These are phyloP conservation scores for Ilyonectria mors-panacis DNA, from an alignment of 2,329 filamentous ascomycete species.

Conservation along the genomic window DNA sequence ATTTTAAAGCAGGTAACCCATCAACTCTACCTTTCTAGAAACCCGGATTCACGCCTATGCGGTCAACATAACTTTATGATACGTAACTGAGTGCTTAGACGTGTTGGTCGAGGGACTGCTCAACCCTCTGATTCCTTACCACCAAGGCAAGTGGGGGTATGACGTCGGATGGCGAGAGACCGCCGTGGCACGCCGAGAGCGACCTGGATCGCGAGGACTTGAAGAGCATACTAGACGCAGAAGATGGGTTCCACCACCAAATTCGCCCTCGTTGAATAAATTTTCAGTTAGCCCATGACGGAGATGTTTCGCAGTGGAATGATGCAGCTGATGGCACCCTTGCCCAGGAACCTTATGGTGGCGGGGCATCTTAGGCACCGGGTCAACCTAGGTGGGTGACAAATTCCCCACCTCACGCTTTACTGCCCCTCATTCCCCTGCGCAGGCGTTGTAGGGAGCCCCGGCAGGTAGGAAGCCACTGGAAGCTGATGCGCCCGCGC, in stretches of 20 bases:
- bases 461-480: slow-evolving; percentile 27
- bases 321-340: neutral
- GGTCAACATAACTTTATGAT: too few relatives aligned
- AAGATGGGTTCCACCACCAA: neutral
- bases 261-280: neutral
- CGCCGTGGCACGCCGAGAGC: too few relatives aligned
- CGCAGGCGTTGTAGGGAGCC: slow-evolving; percentile 13
- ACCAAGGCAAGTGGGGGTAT: too few relatives aligned
- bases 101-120: neutral
- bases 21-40: neutral
- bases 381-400: slow-evolving; percentile 3
- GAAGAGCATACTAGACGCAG: too few relatives aligned
- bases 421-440: slow-evolving; percentile 15
- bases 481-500: slow-evolving; percentile 40
- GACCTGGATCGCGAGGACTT: too few relatives aligned
- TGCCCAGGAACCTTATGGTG: neutral
- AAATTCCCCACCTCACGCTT: slow-evolving; percentile 9
- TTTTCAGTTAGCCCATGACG: neutral
- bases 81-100: neutral
- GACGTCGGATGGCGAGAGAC: too few relatives aligned
- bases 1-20: too few relatives aligned
- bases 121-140: too few relatives aligned
- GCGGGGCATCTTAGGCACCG: neutral
- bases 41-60: too few relatives aligned
- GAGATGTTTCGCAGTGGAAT: neutral